Conservation (phyloP, 495 filamentous ascomycete genomes). For the Trichoderma virens region DNA sequence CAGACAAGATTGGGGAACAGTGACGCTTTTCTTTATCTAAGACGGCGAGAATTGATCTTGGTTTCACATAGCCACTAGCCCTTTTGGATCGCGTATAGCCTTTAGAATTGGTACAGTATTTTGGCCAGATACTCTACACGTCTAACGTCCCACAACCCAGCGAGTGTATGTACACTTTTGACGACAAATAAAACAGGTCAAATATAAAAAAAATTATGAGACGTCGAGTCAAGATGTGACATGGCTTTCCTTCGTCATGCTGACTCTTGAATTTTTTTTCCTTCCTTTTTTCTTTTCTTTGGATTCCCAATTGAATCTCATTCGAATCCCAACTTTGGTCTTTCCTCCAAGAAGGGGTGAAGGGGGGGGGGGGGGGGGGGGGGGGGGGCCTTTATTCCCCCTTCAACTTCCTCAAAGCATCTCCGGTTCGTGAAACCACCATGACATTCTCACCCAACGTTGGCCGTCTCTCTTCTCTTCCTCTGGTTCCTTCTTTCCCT, state of each 20-base stretch:
- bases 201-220: neutral
- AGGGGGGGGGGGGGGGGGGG: no score
- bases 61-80: neutral
- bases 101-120: neutral
- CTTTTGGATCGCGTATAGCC: neutral
- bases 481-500: neutral
- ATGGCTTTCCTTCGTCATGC: neutral
- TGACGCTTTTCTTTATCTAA: neutral
- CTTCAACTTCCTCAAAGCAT: no score
- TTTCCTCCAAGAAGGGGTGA: no score
- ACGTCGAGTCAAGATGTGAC: neutral
- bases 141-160: neutral
- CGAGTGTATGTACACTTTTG: constrained; percentile 1
- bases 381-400: no score
- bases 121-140: neutral
- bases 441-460: no score
- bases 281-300: neutral
- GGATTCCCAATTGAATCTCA: neutral
- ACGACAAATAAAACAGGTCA: neutral
- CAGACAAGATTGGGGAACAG: neutral
- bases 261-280: neutral
- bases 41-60: neutral
- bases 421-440: neutral
- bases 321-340: no score
- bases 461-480: neutral